Conservation (phyloP, 306 rosid species). For the Cyamopsis tetragonoloba region DNA sequence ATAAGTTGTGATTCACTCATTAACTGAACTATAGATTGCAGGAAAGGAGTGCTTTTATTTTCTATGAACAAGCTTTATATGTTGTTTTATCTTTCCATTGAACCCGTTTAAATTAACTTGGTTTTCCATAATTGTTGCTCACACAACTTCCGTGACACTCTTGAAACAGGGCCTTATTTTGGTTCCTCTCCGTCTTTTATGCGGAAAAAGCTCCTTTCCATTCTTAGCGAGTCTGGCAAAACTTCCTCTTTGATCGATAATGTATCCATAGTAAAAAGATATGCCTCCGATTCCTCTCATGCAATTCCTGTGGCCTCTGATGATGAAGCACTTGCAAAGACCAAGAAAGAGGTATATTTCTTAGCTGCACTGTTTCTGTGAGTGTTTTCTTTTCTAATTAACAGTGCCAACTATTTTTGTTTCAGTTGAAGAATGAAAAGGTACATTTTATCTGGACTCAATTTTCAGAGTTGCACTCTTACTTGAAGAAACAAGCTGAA, state of each 20-base stretch:
- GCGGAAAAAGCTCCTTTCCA: slow-evolving; percentile 66
- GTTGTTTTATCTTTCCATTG: neutral
- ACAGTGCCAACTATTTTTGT: slow-evolving; percentile 1
- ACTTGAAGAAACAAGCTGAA: slow-evolving; percentile 71
- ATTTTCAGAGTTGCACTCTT: slow-evolving; percentile 72
- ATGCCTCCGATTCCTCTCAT: slow-evolving; percentile 70
- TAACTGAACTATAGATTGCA: neutral
- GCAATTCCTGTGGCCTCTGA: slow-evolving; percentile 81
- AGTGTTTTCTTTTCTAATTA: neutral
- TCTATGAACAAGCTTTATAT: neutral
- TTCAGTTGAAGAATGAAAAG: slow-evolving; percentile 74
- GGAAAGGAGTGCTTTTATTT: neutral
- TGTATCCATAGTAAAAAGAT: slow-evolving; percentile 72
- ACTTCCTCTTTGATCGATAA: slow-evolving; percentile 75
- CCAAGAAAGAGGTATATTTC: slow-evolving; percentile 67
- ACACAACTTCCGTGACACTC: slow-evolving; percentile 24
- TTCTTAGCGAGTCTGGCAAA: slow-evolving; percentile 71
- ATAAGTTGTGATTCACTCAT: neutral
- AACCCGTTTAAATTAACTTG: neutral
- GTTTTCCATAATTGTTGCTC: slow-evolving; percentile 13
- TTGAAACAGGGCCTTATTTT: slow-evolving; percentile 77
- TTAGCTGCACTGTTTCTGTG: neutral
- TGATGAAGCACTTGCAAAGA: slow-evolving; percentile 77
- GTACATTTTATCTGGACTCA: slow-evolving; percentile 94
- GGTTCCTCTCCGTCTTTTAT: slow-evolving; percentile 76